Evolutionary conservation across 768 basidiomycete genomes (phyloP).

Genomic region (Phylloporus arenicola): DNA sequence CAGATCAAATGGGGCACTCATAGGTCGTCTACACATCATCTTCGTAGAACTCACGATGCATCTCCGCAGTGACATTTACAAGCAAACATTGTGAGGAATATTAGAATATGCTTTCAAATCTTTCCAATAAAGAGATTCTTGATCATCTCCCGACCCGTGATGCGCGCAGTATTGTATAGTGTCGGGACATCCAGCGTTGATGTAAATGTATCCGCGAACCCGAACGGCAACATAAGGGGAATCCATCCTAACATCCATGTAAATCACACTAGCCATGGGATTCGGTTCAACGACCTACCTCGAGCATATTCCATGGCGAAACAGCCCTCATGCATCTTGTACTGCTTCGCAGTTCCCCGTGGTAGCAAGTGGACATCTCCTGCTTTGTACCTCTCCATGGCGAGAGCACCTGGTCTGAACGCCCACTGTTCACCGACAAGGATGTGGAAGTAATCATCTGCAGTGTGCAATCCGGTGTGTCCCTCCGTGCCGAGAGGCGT

Average conservation of each 20-base stretch:
- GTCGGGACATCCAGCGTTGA: constrained; percentile 89
- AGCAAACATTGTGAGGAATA: not conserved
- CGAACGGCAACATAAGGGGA: constrained; percentile 93
- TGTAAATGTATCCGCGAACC: constrained; percentile 75
- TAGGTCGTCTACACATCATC: too few relatives aligned
- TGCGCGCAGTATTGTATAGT: constrained; percentile 66
- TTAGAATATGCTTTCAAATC: constrained; percentile 43
- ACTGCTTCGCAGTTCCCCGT: constrained; percentile 87
- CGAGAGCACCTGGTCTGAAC: constrained; percentile 71
- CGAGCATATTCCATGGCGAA: constrained; percentile 94
- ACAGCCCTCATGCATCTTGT: constrained; percentile 95
- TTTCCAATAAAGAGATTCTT: constrained; percentile 81
- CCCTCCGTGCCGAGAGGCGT: constrained; percentile 97
- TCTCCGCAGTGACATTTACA: not conserved
- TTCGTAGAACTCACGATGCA: not conserved
- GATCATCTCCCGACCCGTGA: constrained; percentile 81
- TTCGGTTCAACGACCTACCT: constrained; percentile 45
- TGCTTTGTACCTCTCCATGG: constrained; percentile 79
- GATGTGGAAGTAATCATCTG: constrained; percentile 98
- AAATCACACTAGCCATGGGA: not conserved
- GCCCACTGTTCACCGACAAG: constrained; percentile 94
- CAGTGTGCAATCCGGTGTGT: constrained; percentile 88
- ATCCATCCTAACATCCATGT: constrained; percentile 73
- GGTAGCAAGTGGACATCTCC: constrained; percentile 83
- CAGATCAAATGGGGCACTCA: too few relatives aligned